Evolutionary conservation across 805 yeast genomes (phyloP), one percentile per base, ranked within the genome.

Genomic region (Candida verbasci): DNA sequence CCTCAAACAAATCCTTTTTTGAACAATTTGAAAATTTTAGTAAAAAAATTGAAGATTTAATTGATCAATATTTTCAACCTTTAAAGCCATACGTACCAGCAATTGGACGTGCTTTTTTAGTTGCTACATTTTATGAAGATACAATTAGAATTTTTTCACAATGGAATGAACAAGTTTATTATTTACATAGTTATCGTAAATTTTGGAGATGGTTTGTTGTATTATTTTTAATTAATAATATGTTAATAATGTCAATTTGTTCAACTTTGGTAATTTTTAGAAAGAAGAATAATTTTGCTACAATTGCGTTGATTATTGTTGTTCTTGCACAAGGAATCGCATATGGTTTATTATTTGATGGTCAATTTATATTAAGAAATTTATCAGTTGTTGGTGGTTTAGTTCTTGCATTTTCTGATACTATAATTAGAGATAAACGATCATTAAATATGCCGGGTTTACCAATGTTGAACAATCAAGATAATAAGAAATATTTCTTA

Each of bases 51-150:
- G 91, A 84, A 50, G 74, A 63, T 44, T 43, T 58, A 42, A 56
- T 78, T 53, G 73, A 81, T 64, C 56, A 65, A 38, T 60, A 78
- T 66, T 49, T 62, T 37, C 56, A 71, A 46, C 66, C 76, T 35
- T 54, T 81, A 30, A 80, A 73, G 55, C 91, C 91, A 0, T 81
- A 78, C 50, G 81, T 89, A 33, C 97, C 97, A 7, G 79, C 80
- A 16, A 76, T 91, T 50, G 97, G 96, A 25, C 74, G 97, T 40
- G 78, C 86, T 42, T 76, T 89, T 46, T 89, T 91, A 43, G 96
- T 91, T 38, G 95, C 95, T 33, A 93, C 97, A 0, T 91, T 89
- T 56, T 76, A 79, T 47, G 97, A 91, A 62, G 97, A 93, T 55
- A 76, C 95, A 3, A 56, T 82, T 36, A 76, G 98, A 59, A 86